Evolutionary conservation across 768 basidiomycete genomes (phyloP), one percentile per base, ranked within the genome.

Genomic region (Strobilomyces confusus): DNA sequence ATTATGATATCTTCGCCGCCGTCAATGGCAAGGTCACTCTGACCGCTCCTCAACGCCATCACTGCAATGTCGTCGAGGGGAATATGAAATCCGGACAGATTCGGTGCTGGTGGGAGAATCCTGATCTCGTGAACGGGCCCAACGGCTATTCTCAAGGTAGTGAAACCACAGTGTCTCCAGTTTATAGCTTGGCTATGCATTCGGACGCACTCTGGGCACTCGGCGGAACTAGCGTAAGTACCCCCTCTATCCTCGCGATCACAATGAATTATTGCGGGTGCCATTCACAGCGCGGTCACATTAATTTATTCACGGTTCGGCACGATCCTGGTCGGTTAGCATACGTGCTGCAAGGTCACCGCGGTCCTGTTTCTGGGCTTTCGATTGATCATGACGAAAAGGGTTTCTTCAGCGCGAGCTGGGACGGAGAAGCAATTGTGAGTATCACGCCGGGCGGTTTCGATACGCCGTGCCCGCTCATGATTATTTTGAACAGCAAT

Each of bases 161-260:
- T 20, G 84, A 85, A 36, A 60, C 74, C 20, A 61, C 75, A 20
- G 67, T 82, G 42, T 80, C 83, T 20, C 86, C 95, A 11, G 92
- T 97, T 17, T 92, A 94, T 69, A 95, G 92, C 63, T 76, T 99
- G 65, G 83, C 84, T 9, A 86, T 94, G 76, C 94, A 98, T 51
- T 86, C 87, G 4, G 94, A 98, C 69, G 97, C 91, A 13, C 73
- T 99, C 9, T 99, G 94, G 93, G 80, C 87, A 17, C 75, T 98
- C 52, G 85, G 89, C 22, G 97, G 97, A 14, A 89, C 87, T 33
- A 81, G 90, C 62, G 94, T 95, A 70, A 58, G 85, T 72, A 57
- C 52, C 49, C 34, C 49, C 34, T 49, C 26, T 58, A 49, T 54
- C 55, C 30, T 56, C 55, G 38, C 34, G 8, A 22, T 64, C 62